A percentile compares a stretch with the other conserved stretches of the same genome.
These are phyloP conservation scores for Neonectria faginata DNA, from an alignment of 2,329 filamentous ascomycete species.

Conservation along the genomic window DNA sequence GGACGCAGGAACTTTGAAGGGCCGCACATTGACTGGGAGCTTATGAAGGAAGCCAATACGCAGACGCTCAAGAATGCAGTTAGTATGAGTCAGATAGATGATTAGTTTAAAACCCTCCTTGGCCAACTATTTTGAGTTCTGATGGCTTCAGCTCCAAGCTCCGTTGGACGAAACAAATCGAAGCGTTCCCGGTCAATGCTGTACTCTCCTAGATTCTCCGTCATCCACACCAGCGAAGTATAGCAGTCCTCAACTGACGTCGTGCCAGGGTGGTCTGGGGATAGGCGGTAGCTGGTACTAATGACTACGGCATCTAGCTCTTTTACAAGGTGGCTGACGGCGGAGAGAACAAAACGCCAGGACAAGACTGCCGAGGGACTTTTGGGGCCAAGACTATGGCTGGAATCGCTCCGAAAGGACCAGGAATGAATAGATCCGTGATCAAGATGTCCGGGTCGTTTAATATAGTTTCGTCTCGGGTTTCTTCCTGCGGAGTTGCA, in stretches of 20 bases:
- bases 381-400: no score
- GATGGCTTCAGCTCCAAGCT: slow-evolving; percentile 18
- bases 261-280: no score
- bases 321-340: no score
- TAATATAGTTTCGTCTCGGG: slow-evolving; percentile 17
- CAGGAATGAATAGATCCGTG: background rate
- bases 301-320: no score
- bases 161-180: slow-evolving; percentile 21
- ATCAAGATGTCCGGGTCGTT: slow-evolving; percentile 15
- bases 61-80: slow-evolving; percentile 12
- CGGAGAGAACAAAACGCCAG: no score
- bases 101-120: background rate
- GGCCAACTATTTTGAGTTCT: slow-evolving; percentile 9
- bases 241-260: no score
- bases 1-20: slow-evolving; percentile 28
- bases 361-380: no score
- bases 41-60: slow-evolving; percentile 28
- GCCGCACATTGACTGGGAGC: slow-evolving; percentile 28
- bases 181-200: no score
- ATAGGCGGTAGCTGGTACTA: no score
- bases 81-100: background rate
- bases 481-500: slow-evolving; percentile 17
- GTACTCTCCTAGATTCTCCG: no score
- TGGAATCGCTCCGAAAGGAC: no score
- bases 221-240: no score